Base-by-base conservation (phyloP, 2,329 filamentous ascomycete species). In the Dryadomyces quercivorus region DNA sequence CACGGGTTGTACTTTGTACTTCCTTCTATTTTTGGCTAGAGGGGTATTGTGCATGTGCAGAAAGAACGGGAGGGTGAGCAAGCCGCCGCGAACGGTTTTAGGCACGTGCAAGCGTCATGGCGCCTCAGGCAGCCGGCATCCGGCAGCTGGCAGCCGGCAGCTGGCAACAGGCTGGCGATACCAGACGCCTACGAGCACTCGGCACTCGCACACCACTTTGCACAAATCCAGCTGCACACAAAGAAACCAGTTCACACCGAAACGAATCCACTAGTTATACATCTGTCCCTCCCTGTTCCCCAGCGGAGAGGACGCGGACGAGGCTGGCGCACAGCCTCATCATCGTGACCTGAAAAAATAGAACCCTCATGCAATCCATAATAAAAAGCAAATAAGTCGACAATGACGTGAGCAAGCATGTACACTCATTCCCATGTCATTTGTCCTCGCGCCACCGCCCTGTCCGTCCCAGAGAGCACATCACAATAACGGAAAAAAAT, bases 311-410 rank as follows among this genome's bases (percentile, higher is more conserved):
- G 51, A 46, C 26, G 10, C 12, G 31, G 22, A 48, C 43, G 34
- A 46, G 43, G 34, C 42, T 51, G 38, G 38, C 26, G 40, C 31
- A 42, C 49, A 55, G 54, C 57, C 42, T 18, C 26, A 50, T 51
- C 54, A 53, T 59, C 52, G 52, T 55, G 54, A 59, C 51, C 57
- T 53, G 51, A 57, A 57, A 51, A 44, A 53, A 53, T 55, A 57
- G 51, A 59, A 54, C 51, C 55, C 56, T 56, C 58, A 51, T 56
- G 56, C 54, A 58, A 21, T 40, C 56, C 56, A 38, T 55, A 64
- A 59, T 53, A 58, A 63, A 62, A 64, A 59, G 44, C 59, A 61
- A 53, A 56, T 63, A 59, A 50, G 9, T 52, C 43, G 53, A 56
- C 58, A 57, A 47, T 47, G 55, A 56, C 50, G 46, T 52, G 58